These are phyloP conservation scores for Tephrocybe rancida DNA, from an alignment of 768 basidiomycete species.

Conservation along the genomic window DNA sequence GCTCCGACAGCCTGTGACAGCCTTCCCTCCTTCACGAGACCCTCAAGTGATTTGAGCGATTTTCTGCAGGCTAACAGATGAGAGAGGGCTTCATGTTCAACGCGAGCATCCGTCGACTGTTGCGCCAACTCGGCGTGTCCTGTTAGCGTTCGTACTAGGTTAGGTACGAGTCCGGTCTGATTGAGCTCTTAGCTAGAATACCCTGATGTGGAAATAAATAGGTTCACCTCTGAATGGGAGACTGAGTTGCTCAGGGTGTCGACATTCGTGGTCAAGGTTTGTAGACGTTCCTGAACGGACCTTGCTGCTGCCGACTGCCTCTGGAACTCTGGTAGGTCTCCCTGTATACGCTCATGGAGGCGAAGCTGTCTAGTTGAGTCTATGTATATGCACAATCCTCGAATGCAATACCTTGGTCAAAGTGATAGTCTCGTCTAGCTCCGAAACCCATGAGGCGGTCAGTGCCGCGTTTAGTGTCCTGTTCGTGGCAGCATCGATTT, in stretches of 20 bases:
- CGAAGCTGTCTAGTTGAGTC: conserved; percentile 43
- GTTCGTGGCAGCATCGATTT: conserved; percentile 63
- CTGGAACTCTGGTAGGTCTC: conserved; percentile 64
- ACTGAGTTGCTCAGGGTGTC: conserved; percentile 51
- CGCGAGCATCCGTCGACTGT: conserved; percentile 56
- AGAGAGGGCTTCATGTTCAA: conserved; percentile 50
- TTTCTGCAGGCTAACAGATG: conserved; percentile 56
- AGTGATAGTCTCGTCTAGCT: conserved; percentile 72
- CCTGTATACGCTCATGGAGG: conserved; percentile 74
- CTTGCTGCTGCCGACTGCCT: conserved; percentile 62
- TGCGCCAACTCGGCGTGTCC: conserved; percentile 67
- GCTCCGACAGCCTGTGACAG: conserved; percentile 64
- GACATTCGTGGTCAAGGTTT: conserved; percentile 53
- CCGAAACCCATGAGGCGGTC: conserved; percentile 69
- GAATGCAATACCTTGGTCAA: conserved; percentile 64
- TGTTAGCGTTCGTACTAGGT: conserved; percentile 54
- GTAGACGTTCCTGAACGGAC: conserved; percentile 63
- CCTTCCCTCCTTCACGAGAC: conserved; percentile 54
- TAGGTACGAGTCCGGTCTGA: conserved; percentile 72
- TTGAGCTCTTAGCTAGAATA: conserved; percentile 10
- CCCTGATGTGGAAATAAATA: background rate
- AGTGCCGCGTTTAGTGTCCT: conserved; percentile 60
- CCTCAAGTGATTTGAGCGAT: conserved; percentile 45
- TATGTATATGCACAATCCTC: background rate
- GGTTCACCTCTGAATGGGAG: conserved; percentile 60